Conservation (phyloP, 352 stramenopile genomes). For the Pythium folliculosum region DNA sequence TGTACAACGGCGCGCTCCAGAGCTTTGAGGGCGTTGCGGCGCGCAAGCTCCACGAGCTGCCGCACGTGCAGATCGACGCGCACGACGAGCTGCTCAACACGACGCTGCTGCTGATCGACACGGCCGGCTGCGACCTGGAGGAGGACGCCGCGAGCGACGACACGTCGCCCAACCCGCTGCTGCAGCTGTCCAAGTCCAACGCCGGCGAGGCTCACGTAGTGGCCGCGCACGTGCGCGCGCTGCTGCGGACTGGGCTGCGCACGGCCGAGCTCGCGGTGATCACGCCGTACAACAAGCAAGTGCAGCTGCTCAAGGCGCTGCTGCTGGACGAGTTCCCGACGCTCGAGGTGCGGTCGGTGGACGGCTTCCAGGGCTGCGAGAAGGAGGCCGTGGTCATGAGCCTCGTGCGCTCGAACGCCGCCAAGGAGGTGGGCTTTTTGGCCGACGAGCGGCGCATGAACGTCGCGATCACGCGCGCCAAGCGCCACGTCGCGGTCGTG, state of each 20-base stretch:
- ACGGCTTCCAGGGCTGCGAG: constrained; percentile 97
- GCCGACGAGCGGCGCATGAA: constrained; percentile 96
- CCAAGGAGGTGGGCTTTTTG: constrained; percentile 94
- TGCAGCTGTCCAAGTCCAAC: constrained; percentile 79
- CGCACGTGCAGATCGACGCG: constrained; percentile 53
- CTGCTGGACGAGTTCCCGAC: constrained; percentile 70
- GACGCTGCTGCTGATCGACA: constrained; percentile 94
- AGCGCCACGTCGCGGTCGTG: constrained; percentile 94
- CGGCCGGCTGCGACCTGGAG: constrained; percentile 90
- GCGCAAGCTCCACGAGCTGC: constrained; percentile 81
- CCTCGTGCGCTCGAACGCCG: constrained; percentile 93
- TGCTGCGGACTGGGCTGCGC: constrained; percentile 86
- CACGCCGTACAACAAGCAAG: constrained; percentile 98
- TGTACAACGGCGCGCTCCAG: constrained; percentile 91
- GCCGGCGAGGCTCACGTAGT: constrained; percentile 76
- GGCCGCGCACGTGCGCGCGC: constrained; percentile 76
- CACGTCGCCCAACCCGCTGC: constrained; percentile 4
- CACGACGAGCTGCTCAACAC: constrained; percentile 70
- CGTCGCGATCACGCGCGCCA: constrained; percentile 96
- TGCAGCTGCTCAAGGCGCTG: constrained; percentile 89
- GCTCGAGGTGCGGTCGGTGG: constrained; percentile 93
- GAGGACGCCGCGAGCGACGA: constrained; percentile 62
- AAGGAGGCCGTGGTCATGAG: constrained; percentile 98
- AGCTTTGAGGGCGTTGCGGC: constrained; percentile 77
- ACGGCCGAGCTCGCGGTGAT: constrained; percentile 96